Evolutionary conservation across 345 rosid genomes (phyloP).

Genomic region (Physaria fendleri): DNA sequence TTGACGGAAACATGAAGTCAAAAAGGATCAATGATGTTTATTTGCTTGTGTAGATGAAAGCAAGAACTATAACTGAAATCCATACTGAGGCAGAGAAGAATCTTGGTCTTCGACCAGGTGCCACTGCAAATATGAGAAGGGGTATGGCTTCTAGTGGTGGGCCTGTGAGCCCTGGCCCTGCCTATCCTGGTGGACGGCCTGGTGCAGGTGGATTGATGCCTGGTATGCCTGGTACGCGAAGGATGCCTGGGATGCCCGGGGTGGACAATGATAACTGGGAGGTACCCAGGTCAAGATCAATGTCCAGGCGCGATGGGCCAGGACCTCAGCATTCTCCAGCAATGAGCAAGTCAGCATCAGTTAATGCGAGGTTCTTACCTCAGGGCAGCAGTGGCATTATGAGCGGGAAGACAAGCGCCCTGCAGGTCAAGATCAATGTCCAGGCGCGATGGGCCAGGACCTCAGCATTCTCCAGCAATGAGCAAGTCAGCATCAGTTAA

Average conservation of each 20-base stretch:
- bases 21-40: slow-evolving; percentile 50
- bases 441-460: slow-evolving; percentile 63
- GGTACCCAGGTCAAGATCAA: slow-evolving; percentile 52
- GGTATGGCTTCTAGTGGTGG: slow-evolving; percentile 45
- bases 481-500: slow-evolving; percentile 51
- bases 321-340: slow-evolving; percentile 42
- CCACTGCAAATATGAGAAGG: slow-evolving; percentile 68
- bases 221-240: slow-evolving; percentile 89
- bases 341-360: slow-evolving; percentile 42
- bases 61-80: slow-evolving; percentile 81
- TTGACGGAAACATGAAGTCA: slow-evolving; percentile 54
- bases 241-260: slow-evolving; percentile 97
- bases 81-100: slow-evolving; percentile 90
- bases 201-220: slow-evolving; percentile 98
- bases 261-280: slow-evolving; percentile 82
- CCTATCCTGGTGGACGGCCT: slow-evolving; percentile 63
- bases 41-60: slow-evolving; percentile 62
- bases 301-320: slow-evolving; percentile 72
- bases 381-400: slow-evolving; percentile 67
- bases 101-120: slow-evolving; percentile 86
- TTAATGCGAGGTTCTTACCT: slow-evolving; percentile 62
- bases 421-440: slow-evolving; percentile 59
- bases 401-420: slow-evolving; percentile 63
- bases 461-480: slow-evolving; percentile 37
- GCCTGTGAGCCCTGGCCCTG: slow-evolving; percentile 47